Evolutionary conservation across 2,329 filamentous ascomycete species (phyloP).

Genomic region (Cryphonectria nitschkei): DNA sequence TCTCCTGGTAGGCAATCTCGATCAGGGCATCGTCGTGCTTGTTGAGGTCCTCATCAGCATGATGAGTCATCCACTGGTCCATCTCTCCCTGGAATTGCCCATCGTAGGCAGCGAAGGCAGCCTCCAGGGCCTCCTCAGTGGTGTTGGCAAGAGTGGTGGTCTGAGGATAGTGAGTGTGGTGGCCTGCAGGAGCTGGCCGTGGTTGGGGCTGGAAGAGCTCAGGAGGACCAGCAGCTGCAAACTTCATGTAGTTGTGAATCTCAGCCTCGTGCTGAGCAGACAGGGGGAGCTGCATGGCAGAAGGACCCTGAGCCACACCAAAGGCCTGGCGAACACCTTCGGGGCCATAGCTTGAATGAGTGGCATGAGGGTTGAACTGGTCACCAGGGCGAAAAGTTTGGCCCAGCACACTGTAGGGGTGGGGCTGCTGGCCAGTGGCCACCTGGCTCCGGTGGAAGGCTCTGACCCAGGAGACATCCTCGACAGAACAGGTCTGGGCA

Average conservation of each 20-base stretch:
- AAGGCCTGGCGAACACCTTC: background rate
- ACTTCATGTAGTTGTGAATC: background rate
- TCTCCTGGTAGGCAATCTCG: constrained; percentile 18
- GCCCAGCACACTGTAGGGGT: background rate
- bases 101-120: constrained; percentile 37
- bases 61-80: constrained; percentile 39
- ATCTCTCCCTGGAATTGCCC: constrained; percentile 35
- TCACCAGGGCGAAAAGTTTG: constrained; percentile 1
- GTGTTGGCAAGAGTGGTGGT: constrained; percentile 27
- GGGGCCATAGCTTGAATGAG: background rate
- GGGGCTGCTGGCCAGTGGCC: background rate
- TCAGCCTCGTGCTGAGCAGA: background rate
- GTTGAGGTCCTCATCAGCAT: constrained; percentile 35
- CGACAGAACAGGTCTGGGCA: background rate
- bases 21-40: constrained; percentile 31
- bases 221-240: constrained; percentile 5
- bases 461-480: background rate
- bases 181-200: background rate
- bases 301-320: background rate
- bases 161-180: constrained; percentile 25
- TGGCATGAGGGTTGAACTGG: background rate
- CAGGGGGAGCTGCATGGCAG: background rate
- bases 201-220: constrained; percentile 6
- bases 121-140: constrained; percentile 35
- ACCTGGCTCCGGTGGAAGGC: background rate